phyloP scores from a whole-genome alignment of 192 early-diverging fungal genomes.

The Gaertneriomyces sp. region DNA sequence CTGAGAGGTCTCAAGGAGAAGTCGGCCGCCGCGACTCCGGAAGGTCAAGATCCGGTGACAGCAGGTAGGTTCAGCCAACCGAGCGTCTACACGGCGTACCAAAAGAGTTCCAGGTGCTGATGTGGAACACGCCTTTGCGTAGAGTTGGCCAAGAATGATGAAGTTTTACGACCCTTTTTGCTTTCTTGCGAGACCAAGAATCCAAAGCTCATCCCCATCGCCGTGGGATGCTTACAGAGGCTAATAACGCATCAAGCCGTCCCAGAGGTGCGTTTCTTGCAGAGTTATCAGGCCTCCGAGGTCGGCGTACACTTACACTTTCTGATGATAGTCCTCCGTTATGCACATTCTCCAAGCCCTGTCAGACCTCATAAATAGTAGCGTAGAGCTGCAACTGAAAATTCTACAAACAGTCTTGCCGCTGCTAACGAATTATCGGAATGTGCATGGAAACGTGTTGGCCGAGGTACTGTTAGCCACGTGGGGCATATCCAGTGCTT shows the following conservation, averaged over 20 bases:
- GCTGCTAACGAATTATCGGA: slow-evolving; percentile 74
- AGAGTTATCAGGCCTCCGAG: background rate
- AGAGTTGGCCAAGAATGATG: slow-evolving; percentile 74
- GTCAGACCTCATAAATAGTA: slow-evolving; percentile 62
- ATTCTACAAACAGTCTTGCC: slow-evolving; percentile 89
- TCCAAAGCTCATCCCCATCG: slow-evolving; percentile 71
- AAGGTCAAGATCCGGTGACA: slow-evolving; percentile 34
- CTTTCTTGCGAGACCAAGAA: slow-evolving; percentile 83
- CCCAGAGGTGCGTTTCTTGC: slow-evolving; percentile 53
- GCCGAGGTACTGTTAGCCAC: slow-evolving; percentile 61
- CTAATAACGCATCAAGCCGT: slow-evolving; percentile 73
- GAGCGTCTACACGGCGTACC: background rate
- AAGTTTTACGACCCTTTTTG: slow-evolving; percentile 78
- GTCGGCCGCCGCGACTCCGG: slow-evolving; percentile 38
- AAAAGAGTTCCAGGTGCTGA: background rate
- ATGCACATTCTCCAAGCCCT: slow-evolving; percentile 64
- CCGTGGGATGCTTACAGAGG: slow-evolving; percentile 79
- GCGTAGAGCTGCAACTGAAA: slow-evolving; percentile 87
- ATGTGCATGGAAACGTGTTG: slow-evolving; percentile 74
- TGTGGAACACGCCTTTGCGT: background rate
- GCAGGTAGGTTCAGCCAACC: slow-evolving; percentile 5
- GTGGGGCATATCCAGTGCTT: background rate
- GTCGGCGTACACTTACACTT: background rate
- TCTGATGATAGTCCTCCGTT: slow-evolving; percentile 46
- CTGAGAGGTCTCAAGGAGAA: slow-evolving; percentile 57